These are phyloP conservation scores for Termitomyces sp. DNA, from an alignment of 768 basidiomycete genomes.

Conservation along the genomic window DNA sequence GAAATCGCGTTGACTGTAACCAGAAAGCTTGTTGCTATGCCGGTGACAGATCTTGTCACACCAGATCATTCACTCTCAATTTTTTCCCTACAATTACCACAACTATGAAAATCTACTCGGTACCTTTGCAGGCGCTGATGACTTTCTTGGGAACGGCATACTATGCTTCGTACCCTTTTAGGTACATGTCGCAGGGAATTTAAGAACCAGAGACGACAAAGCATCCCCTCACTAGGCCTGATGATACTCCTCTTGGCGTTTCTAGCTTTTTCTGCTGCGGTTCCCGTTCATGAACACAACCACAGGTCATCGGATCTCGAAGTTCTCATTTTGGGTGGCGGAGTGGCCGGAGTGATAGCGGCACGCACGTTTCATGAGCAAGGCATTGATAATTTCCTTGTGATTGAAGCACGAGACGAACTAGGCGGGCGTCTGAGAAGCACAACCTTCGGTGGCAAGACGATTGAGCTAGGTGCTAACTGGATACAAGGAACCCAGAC, in stretches of 20 bases:
- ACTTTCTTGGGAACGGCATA: no score
- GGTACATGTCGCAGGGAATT: background rate
- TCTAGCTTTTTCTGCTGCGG: background rate
- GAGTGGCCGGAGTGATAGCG: constrained; percentile 60
- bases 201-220: background rate
- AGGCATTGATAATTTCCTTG: constrained; percentile 49
- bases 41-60: no score
- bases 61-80: no score
- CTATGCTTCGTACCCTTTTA: no score
- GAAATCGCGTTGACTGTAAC: no score
- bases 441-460: constrained; percentile 37
- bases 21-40: no score
- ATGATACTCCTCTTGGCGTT: background rate
- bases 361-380: constrained; percentile 51
- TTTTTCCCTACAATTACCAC: no score
- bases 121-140: no score
- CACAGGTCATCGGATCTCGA: constrained; percentile 4
- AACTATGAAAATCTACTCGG: no score
- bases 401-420: constrained; percentile 53
- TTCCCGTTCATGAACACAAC: background rate
- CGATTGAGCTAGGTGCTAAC: constrained; percentile 54
- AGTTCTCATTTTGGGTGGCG: constrained; percentile 61
- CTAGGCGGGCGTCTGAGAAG: constrained; percentile 59
- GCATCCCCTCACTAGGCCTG: background rate
- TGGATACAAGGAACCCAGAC: constrained; percentile 53